Conservation (phyloP, 2,329 filamentous ascomycete genomes). For the Sporothrix mexicana region DNA sequence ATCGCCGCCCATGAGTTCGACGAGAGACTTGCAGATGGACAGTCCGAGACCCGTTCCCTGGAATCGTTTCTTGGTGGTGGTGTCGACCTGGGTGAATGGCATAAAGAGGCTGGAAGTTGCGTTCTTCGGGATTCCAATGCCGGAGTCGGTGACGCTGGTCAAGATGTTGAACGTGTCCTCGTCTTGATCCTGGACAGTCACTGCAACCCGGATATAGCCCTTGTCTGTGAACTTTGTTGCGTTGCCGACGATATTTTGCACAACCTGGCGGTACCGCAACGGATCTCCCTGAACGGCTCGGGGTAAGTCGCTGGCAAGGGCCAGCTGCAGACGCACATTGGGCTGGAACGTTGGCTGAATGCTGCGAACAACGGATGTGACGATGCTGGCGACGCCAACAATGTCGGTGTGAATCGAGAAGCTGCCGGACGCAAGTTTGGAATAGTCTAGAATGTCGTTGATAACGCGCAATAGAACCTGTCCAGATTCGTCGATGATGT, state of each 20-base stretch:
- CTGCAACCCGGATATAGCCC: conserved; percentile 56
- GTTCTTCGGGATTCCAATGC: conserved; percentile 78
- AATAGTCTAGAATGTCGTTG: conserved; percentile 71
- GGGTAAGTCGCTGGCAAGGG: conserved; percentile 55
- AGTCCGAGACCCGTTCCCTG: conserved; percentile 91
- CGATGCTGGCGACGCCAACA: conserved; percentile 54
- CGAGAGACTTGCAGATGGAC: conserved; percentile 91
- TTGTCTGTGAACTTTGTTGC: conserved; percentile 66
- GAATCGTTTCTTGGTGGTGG: conserved; percentile 93
- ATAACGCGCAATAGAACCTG: conserved; percentile 65
- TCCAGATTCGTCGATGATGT: conserved; percentile 65
- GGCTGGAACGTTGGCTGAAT: conserved; percentile 55
- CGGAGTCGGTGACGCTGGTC: conserved; percentile 74
- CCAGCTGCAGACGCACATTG: conserved; percentile 53
- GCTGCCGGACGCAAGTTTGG: conserved; percentile 64
- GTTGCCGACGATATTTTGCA: conserved; percentile 67
- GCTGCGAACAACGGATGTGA: conserved; percentile 57
- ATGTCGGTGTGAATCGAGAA: conserved; percentile 62
- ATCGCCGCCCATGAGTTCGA: conserved; percentile 94
- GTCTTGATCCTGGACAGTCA: conserved; percentile 50
- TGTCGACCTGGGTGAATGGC: conserved; percentile 97
- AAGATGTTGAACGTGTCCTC: conserved; percentile 53
- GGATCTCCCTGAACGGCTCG: conserved; percentile 60
- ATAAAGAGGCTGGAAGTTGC: conserved; percentile 70
- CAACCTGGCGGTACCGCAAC: conserved; percentile 64